Evolutionary conservation across 352 stramenopile species (phyloP).

Genomic region (Phytophthora tubulina): DNA sequence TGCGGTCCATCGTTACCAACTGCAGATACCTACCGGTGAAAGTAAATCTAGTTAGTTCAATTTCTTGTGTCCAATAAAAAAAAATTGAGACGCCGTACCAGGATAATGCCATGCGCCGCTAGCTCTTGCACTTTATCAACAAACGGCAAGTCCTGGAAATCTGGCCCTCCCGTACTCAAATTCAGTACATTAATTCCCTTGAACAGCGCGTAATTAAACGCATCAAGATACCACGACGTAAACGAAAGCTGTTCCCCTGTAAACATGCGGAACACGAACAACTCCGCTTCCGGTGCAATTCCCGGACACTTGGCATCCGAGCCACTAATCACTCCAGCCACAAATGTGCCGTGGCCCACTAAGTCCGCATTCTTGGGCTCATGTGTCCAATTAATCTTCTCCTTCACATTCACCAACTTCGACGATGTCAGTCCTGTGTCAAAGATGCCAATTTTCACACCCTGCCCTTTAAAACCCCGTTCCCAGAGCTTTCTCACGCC

Average conservation of each 20-base stretch:
- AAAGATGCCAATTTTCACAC: constrained; percentile 88
- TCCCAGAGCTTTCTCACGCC: constrained; percentile 68
- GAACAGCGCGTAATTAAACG: constrained; percentile 91
- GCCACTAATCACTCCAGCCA: constrained; percentile 78
- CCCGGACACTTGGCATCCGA: constrained; percentile 71
- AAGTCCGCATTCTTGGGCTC: constrained; percentile 79
- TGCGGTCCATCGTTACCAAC: constrained; percentile 88
- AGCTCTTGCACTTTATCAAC: constrained; percentile 91
- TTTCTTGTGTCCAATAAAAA: background rate
- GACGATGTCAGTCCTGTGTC: constrained; percentile 80
- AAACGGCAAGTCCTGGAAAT: constrained; percentile 89
- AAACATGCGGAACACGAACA: constrained; percentile 90
- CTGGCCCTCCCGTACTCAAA: constrained; percentile 84
- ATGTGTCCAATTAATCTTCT: constrained; percentile 90
- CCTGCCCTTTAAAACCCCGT: constrained; percentile 68
- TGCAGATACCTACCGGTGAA: constrained; percentile 63
- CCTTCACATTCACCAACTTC: constrained; percentile 68
- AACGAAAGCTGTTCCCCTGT: constrained; percentile 88
- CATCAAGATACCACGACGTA: constrained; percentile 92
- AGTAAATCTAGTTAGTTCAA: constrained; percentile 3
- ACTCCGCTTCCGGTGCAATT: constrained; percentile 77
- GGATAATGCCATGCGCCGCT: constrained; percentile 77
- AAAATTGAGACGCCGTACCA: constrained; percentile 46
- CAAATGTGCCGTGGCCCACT: constrained; percentile 88
- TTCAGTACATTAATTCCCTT: constrained; percentile 86